Base-by-base conservation (phyloP, 2,329 filamentous ascomycete genomes). In the Macrophomina tecta region DNA sequence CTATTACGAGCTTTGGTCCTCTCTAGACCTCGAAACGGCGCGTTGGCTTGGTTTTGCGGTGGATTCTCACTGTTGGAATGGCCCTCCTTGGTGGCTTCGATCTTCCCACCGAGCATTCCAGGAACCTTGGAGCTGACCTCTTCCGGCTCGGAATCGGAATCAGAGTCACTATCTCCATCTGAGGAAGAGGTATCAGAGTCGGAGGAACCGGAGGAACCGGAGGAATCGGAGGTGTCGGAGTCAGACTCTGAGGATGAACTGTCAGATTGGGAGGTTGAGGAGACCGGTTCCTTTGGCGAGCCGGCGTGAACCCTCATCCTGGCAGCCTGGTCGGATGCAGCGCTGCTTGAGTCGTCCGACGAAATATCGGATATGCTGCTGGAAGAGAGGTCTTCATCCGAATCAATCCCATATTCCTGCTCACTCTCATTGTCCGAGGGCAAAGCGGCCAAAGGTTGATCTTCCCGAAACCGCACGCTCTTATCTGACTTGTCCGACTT, bases 21-120 rank as follows among this genome's bases (percentile, higher is more conserved):
- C 28, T 73, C 70, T 38, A 80, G 81, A 16, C 89, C 88, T 68
- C 81, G 64, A 4, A 82, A 82, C 51, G 86, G 84, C 11, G n/a
- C 34, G 8, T 16, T 6, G 8, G 7, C 9, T 23, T 16, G 34
- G 8, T 18, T 40, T 32, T 34, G 52, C 8, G 52, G 36, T 12
- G 9, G n/a, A 23, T 42, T 30, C 18, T 42, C n/a, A 2, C 8
- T 42, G 5, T 34, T 18, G 6, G 36, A 38, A 34, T 4, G 60
- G 82, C 75, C n/a, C 72, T 18, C 23, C 23, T 23, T 23, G 23
- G 23, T 23, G 23, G 23, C 23, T 23, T 23, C 23, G 23, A 1
- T 23, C 23, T 23, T 23, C 23, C 23, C 23, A 23, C 3, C 23
- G 23, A 23, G 23, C 23, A 23, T 23, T 23, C 23, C 14, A 7